Conservation (phyloP, 1,284 basidiomycete species). For the Coniferiporia sulphurascens region DNA sequence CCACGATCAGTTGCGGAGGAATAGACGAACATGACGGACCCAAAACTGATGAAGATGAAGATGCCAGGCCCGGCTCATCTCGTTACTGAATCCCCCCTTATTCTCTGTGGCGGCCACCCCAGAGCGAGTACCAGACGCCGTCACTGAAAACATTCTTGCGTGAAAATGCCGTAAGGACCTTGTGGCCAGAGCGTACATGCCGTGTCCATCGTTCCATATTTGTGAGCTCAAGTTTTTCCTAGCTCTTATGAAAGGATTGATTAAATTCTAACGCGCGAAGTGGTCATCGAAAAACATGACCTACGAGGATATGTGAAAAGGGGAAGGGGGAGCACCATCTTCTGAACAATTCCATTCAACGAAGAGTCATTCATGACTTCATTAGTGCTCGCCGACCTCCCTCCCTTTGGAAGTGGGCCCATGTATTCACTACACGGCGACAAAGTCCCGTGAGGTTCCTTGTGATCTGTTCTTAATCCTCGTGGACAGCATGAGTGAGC, state of each 20-base stretch:
- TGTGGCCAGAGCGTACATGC: background rate
- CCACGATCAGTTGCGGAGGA: too few species aligned
- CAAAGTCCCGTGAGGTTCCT: background rate
- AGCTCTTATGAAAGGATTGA: background rate
- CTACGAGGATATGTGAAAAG: background rate
- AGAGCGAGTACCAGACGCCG: too few species aligned
- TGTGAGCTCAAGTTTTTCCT: background rate
- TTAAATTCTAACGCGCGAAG: background rate
- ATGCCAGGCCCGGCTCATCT: too few species aligned
- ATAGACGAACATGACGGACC: too few species aligned
- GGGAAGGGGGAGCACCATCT: background rate
- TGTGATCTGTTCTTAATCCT: background rate
- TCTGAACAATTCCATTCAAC: background rate
- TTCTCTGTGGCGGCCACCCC: too few species aligned
- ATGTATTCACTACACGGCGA: background rate
- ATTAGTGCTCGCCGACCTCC: background rate
- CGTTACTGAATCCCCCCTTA: too few species aligned
- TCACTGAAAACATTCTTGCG: too few species aligned
- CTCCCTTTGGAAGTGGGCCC: background rate
- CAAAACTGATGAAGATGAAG: too few species aligned
- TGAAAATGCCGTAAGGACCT: too few species aligned
- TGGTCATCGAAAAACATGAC: background rate
- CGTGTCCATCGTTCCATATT: background rate
- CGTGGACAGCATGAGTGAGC: background rate
- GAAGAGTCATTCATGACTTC: background rate